Evolutionary conservation across 257 asterid genomes (phyloP).

Genomic region (Salvia miltiorrhiza): DNA sequence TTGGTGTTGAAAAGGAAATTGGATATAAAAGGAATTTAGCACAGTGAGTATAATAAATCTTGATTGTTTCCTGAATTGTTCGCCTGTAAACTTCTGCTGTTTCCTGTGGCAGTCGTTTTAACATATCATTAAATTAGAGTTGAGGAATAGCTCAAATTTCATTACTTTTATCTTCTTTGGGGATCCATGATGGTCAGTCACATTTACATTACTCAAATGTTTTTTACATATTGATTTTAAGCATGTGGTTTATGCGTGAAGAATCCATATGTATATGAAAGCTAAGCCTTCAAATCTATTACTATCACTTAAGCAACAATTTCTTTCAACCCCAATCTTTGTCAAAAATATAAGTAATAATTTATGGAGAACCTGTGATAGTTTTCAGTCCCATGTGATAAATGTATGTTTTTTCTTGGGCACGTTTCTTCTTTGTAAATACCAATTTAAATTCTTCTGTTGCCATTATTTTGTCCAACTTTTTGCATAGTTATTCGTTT

Average conservation of each 20-base stretch:
- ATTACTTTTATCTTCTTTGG: background rate
- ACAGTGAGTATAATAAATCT: background rate
- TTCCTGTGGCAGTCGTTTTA: background rate
- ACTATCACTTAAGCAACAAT: background rate
- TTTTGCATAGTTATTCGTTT: background rate
- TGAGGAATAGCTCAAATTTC: background rate
- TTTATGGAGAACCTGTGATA: background rate
- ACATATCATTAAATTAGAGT: background rate
- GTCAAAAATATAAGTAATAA: background rate
- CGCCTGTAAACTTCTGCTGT: background rate
- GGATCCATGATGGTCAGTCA: background rate
- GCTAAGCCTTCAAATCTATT: background rate
- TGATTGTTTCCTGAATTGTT: slow-evolving; percentile 2
- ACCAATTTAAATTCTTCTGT: background rate
- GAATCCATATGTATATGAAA: background rate
- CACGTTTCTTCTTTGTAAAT: background rate
- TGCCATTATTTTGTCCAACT: background rate
- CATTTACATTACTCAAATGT: background rate
- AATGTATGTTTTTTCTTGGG: background rate
- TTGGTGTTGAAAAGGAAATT: slow-evolving; percentile 6
- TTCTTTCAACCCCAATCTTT: too few species aligned
- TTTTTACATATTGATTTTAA: background rate
- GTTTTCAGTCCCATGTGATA: background rate
- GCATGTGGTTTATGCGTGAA: slow-evolving; percentile 2
- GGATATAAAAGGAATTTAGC: background rate